phyloP scores from a whole-genome alignment of 179 eudicot species.

The Silene coronaria region DNA sequence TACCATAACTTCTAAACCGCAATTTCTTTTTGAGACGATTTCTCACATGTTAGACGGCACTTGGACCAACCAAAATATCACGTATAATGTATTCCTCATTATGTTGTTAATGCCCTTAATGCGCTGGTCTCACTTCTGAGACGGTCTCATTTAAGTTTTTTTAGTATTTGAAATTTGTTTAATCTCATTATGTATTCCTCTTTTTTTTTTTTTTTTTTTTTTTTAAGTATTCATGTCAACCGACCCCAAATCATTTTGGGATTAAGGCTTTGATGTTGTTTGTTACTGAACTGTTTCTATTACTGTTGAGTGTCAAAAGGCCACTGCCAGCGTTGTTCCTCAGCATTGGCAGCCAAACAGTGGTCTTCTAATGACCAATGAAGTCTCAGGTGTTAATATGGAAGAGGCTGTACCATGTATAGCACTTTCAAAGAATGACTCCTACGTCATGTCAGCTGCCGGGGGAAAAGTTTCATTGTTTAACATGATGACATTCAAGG shows the following conservation, averaged over 20 bases:
- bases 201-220: too few relatives aligned
- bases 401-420: constrained; percentile 87
- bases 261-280: too few relatives aligned
- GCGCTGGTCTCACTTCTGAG: too few relatives aligned
- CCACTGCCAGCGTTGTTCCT: constrained; percentile 81
- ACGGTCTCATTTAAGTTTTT: too few relatives aligned
- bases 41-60: neutral
- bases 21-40: neutral
- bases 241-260: too few relatives aligned
- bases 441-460: constrained; percentile 87
- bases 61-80: too few relatives aligned
- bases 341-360: constrained; percentile 95
- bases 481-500: constrained; percentile 97
- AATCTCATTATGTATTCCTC: neutral
- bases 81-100: too few relatives aligned
- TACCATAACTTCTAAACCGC: neutral
- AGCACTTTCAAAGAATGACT: constrained; percentile 90
- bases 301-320: constrained; percentile 39
- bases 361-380: constrained; percentile 87
- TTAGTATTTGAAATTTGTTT: neutral
- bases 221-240: too few relatives aligned
- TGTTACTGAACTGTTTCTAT: constrained; percentile 27
- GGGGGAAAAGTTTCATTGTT: constrained; percentile 85
- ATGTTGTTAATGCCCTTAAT: too few relatives aligned
- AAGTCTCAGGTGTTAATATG: constrained; percentile 66